phyloP scores from a whole-genome alignment of 257 asterid species.

The Rehmannia glutinosa region DNA sequence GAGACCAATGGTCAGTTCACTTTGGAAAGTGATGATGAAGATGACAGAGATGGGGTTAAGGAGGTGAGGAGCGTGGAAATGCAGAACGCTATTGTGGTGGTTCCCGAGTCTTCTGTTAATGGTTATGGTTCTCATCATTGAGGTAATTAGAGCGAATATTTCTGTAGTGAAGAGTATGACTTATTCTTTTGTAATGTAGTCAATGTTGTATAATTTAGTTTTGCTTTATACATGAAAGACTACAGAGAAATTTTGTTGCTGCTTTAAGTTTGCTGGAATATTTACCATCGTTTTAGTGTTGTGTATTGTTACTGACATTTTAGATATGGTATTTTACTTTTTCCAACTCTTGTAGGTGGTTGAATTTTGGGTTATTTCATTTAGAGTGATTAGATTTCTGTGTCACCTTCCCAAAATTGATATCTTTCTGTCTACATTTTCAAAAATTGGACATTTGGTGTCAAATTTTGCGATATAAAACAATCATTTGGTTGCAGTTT shows the following conservation, averaged over 20 bases:
- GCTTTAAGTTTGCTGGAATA: not conserved
- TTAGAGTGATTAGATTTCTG: not conserved
- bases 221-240: not conserved
- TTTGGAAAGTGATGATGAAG: conserved; percentile 73
- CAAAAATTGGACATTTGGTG: not conserved
- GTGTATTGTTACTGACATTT: not conserved
- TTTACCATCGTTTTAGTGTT: not conserved
- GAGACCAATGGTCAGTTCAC: conserved; percentile 52
- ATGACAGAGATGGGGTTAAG: conserved; percentile 42
- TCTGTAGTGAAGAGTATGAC: conserved; percentile 7
- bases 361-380: not conserved
- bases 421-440: not conserved
- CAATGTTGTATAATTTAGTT: conserved; percentile 19
- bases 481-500: not conserved
- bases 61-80: conserved; percentile 51
- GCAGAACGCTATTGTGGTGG: conserved; percentile 39
- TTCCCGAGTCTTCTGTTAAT: conserved; percentile 42
- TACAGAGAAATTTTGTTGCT: conserved; percentile 1
- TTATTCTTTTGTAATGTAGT: conserved; percentile 17
- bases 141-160: conserved; percentile 26
- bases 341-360: not conserved
- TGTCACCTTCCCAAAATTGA: not conserved
- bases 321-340: not conserved
- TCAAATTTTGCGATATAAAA: not conserved
- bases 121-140: conserved; percentile 50